Conservation (phyloP, 768 basidiomycete species). For the Podaxis rugospora region DNA sequence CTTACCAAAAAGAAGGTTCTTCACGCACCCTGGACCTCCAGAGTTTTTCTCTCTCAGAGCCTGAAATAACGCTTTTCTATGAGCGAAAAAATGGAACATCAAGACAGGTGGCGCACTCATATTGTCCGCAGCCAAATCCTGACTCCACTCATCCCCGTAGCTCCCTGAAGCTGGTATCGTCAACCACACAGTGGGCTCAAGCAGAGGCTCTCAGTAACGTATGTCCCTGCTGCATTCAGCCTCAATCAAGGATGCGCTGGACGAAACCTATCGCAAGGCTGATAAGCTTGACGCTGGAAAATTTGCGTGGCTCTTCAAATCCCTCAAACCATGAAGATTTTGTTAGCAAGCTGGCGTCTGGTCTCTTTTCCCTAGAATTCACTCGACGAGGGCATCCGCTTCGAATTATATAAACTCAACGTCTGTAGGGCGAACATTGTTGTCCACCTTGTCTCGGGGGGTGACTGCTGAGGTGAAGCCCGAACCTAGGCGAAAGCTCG, state of each 20-base stretch:
- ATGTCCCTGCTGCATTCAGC: neutral
- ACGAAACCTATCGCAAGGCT: neutral
- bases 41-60: neutral
- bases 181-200: neutral
- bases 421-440: neutral
- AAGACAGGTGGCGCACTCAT: neutral
- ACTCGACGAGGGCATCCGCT: neutral
- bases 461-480: neutral
- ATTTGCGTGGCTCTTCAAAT: neutral
- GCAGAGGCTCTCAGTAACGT: neutral
- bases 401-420: neutral
- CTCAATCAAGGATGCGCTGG: neutral
- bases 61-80: neutral
- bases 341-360: neutral
- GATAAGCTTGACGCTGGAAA: neutral
- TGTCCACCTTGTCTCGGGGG: neutral
- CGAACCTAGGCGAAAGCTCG: neutral
- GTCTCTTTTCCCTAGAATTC: neutral
- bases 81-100: neutral
- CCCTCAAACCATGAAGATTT: neutral
- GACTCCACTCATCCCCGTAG: neutral
- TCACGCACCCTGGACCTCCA: neutral
- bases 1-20: neutral
- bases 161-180: neutral
- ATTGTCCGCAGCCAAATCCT: neutral